Conservation (phyloP, 768 basidiomycete genomes). For the Tubosaeta sp. region DNA sequence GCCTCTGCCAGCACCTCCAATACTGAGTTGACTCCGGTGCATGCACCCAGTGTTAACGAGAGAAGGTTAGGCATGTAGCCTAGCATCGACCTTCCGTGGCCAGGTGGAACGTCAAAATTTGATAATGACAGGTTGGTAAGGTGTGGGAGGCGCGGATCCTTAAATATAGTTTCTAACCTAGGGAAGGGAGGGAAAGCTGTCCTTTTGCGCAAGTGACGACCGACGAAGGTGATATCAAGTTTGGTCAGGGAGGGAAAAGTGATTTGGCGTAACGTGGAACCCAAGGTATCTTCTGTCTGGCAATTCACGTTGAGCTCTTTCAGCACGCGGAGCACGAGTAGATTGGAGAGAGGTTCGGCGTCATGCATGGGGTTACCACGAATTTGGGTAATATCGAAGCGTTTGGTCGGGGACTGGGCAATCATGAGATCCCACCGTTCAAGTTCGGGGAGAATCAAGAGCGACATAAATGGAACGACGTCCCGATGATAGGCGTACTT, state of each 20-base stretch:
- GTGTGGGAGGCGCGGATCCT: constrained; percentile 49
- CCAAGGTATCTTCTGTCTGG: constrained; percentile 36
- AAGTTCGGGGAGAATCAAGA: constrained; percentile 38
- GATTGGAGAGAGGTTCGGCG: constrained; percentile 23
- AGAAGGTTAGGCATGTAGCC: constrained; percentile 49
- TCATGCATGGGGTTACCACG: constrained; percentile 29
- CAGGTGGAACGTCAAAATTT: constrained; percentile 39
- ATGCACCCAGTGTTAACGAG: constrained; percentile 45
- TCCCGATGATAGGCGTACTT: constrained; percentile 41
- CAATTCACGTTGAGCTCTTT: constrained; percentile 43
- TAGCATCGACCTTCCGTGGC: constrained; percentile 40
- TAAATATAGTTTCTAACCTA: constrained; percentile 49
- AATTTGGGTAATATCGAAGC: constrained; percentile 23
- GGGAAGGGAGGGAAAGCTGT: constrained; percentile 35
- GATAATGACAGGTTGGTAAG: constrained; percentile 51
- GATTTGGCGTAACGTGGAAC: constrained; percentile 39
- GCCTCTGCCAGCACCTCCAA: constrained; percentile 40
- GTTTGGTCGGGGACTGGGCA: constrained; percentile 31
- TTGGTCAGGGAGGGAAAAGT: constrained; percentile 42
- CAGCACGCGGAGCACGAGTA: constrained; percentile 29
- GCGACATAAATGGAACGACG: constrained; percentile 40
- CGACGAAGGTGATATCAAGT: constrained; percentile 41
- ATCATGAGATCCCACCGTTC: constrained; percentile 43
- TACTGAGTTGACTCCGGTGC: constrained; percentile 39
- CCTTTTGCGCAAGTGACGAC: constrained; percentile 22